Percentiles rank a stretch among this genome's conserved stretches.
phyloP scores from a whole-genome alignment of 257 asterid genomes.

The Fraxinus americana region DNA sequence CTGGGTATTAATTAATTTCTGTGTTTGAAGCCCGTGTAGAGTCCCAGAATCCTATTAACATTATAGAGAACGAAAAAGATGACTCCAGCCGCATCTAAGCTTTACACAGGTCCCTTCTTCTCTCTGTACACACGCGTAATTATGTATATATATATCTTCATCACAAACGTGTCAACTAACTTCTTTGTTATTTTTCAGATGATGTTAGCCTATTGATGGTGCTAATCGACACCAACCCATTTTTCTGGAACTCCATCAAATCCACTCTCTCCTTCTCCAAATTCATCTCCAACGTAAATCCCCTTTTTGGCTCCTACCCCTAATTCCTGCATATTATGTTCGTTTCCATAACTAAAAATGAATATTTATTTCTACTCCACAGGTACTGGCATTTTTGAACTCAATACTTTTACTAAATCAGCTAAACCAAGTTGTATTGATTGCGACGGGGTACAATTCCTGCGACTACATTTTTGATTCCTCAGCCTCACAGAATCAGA shows the following conservation, averaged over 20 bases:
- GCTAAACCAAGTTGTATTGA: conserved; percentile 82
- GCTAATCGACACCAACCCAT: conserved; percentile 74
- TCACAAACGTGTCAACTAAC: neutral
- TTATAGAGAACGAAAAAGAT: conserved; percentile 24
- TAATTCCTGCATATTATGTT: conserved; percentile 1
- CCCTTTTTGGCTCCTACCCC: neutral
- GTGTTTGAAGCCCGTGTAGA: neutral
- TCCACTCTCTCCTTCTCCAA: conserved; percentile 59
- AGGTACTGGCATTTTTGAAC: conserved; percentile 86
- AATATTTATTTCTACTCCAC: conserved; percentile 15
- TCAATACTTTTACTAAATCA: conserved; percentile 72
- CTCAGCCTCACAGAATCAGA: conserved; percentile 48
- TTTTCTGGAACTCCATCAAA: conserved; percentile 76
- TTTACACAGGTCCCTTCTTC: conserved; percentile 41
- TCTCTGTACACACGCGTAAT: neutral
- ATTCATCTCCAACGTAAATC: conserved; percentile 75
- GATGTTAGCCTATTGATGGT: conserved; percentile 91
- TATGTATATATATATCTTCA: neutral
- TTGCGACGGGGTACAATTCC: conserved; percentile 78
- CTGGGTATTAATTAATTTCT: neutral
- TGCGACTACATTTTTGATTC: conserved; percentile 78
- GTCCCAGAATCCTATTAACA: neutral
- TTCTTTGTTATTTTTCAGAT: conserved; percentile 44
- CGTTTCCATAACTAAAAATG: conserved; percentile 5
- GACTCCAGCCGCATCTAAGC: conserved; percentile 54